Percentiles rank a stretch among this genome's conserved stretches.
Conservation (phyloP, 2,329 filamentous ascomycete genomes). For the Cephalotrichum gorgonifer region DNA sequence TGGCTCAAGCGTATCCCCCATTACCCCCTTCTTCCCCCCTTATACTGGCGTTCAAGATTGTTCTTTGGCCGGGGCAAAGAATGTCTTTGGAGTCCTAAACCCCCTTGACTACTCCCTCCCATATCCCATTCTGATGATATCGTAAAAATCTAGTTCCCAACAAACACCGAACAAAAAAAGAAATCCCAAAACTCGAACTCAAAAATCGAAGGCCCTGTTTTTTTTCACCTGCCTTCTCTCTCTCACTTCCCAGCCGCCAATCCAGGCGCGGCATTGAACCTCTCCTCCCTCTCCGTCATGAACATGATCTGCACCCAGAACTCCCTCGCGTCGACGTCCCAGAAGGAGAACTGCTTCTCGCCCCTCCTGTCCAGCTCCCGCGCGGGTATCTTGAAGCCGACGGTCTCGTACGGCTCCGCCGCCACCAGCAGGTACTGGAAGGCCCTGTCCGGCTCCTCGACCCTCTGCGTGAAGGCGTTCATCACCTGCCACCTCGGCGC, state of each 20-base stretch:
- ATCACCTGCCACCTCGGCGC: constrained; percentile 87
- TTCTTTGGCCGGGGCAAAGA: too few relatives aligned
- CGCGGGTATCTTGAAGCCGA: constrained; percentile 90
- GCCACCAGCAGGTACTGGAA: constrained; percentile 94
- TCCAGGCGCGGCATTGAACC: constrained; percentile 60
- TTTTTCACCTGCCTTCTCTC: too few relatives aligned
- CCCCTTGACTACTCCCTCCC: too few relatives aligned
- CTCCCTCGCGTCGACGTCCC: constrained; percentile 90
- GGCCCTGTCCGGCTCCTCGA: constrained; percentile 88
- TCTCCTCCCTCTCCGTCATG: constrained; percentile 94
- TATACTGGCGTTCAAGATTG: too few relatives aligned
- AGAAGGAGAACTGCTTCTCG: constrained; percentile 86
- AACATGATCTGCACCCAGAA: constrained; percentile 98
- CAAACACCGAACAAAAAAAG: too few relatives aligned
- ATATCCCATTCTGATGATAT: too few relatives aligned
- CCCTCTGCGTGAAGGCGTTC: constrained; percentile 92
- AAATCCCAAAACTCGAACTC: too few relatives aligned
- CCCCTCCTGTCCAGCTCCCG: constrained; percentile 85
- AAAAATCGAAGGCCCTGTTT: too few relatives aligned
- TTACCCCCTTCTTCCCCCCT: too few relatives aligned
- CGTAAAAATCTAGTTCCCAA: too few relatives aligned
- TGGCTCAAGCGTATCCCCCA: too few relatives aligned
- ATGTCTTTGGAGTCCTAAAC: too few relatives aligned
- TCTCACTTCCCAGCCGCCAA: constrained; percentile 37
- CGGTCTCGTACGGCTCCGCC: constrained; percentile 96